Evolutionary conservation across 1,139 yeast genomes (phyloP).

Genomic region (Scheffersomyces illinoinensis): DNA sequence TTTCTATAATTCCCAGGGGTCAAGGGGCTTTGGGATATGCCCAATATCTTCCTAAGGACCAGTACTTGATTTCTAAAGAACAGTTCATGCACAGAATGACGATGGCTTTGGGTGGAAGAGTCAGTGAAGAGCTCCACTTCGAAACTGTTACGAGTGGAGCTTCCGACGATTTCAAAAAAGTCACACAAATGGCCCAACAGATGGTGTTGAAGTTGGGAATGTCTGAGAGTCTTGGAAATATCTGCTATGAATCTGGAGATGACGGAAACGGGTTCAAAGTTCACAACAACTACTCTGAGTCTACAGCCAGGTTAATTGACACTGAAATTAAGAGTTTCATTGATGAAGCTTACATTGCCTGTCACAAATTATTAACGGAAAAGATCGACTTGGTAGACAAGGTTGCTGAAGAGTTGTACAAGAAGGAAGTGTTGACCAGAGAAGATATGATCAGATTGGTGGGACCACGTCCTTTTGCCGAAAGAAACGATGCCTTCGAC

Average conservation of each 20-base stretch:
- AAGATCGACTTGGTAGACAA: slow-evolving; percentile 63
- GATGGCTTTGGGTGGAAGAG: slow-evolving; percentile 81
- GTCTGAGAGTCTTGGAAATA: slow-evolving; percentile 68
- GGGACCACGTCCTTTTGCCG: slow-evolving; percentile 78
- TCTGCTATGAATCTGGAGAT: slow-evolving; percentile 51
- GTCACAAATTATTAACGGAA: slow-evolving; percentile 55
- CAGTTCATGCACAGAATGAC: slow-evolving; percentile 74
- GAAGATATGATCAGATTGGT: slow-evolving; percentile 75
- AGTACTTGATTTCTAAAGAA: slow-evolving; percentile 62
- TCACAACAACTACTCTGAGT: slow-evolving; percentile 70
- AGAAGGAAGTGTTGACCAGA: slow-evolving; percentile 74
- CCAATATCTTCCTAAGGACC: slow-evolving; percentile 78
- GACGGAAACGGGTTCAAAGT: slow-evolving; percentile 50
- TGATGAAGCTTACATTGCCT: slow-evolving; percentile 51
- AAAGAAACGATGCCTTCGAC: slow-evolving; percentile 78
- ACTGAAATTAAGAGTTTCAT: slow-evolving; percentile 64
- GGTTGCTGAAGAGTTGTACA: slow-evolving; percentile 67
- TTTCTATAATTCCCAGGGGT: slow-evolving; percentile 81
- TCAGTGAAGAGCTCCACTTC: slow-evolving; percentile 75
- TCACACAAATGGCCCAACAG: slow-evolving; percentile 73
- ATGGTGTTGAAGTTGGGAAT: slow-evolving; percentile 79
- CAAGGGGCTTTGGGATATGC: slow-evolving; percentile 86
- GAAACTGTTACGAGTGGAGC: slow-evolving; percentile 82
- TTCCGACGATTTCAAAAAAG: slow-evolving; percentile 77
- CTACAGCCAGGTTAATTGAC: slow-evolving; percentile 67